phyloP scores from a whole-genome alignment of 2,329 filamentous ascomycete genomes.

The Coniella lustricola region DNA sequence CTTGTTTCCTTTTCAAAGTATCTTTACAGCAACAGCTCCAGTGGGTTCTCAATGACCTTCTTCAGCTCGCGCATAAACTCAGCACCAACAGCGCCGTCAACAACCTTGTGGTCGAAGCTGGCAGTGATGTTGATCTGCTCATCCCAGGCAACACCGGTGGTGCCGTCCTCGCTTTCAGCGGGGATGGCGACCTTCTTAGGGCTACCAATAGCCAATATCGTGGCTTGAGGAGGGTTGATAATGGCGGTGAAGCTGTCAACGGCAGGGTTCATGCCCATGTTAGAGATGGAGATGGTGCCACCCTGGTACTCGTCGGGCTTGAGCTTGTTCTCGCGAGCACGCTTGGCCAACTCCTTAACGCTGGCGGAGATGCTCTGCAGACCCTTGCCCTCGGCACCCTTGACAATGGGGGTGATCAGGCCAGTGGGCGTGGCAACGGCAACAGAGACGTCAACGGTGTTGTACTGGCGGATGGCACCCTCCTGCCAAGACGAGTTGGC shows the following conservation, averaged over 20 bases:
- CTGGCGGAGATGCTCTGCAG: slow-evolving; percentile 80
- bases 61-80: slow-evolving; percentile 98
- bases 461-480: slow-evolving; percentile 87
- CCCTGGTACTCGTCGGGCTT: slow-evolving; percentile 99
- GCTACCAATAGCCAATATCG: slow-evolving; percentile 90
- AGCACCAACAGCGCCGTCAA: slow-evolving; percentile 90
- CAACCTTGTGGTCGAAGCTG: slow-evolving; percentile 98
- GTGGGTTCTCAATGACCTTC: slow-evolving; percentile 94
- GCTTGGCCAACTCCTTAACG: slow-evolving; percentile 96
- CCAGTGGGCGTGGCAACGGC: slow-evolving; percentile 89
- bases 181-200: slow-evolving; percentile 92
- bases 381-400: slow-evolving; percentile 77
- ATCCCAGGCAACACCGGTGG: slow-evolving; percentile 73
- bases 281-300: slow-evolving; percentile 97
- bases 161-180: slow-evolving; percentile 76
- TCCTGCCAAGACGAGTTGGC: slow-evolving; percentile 95
- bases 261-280: slow-evolving; percentile 99
- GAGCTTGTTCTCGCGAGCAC: slow-evolving; percentile 92
- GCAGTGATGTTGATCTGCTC: slow-evolving; percentile 93
- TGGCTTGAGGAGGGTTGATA: slow-evolving; percentile 97
- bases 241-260: slow-evolving; percentile 96
- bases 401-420: slow-evolving; percentile 96
- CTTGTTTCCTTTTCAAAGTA: slow-evolving; percentile 23
- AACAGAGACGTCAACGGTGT: slow-evolving; percentile 88
- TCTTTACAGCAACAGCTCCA: slow-evolving; percentile 81